These are phyloP conservation scores for Cyberlindnera galapagoensis DNA, from an alignment of 805 yeast genomes.

Conservation along the genomic window DNA sequence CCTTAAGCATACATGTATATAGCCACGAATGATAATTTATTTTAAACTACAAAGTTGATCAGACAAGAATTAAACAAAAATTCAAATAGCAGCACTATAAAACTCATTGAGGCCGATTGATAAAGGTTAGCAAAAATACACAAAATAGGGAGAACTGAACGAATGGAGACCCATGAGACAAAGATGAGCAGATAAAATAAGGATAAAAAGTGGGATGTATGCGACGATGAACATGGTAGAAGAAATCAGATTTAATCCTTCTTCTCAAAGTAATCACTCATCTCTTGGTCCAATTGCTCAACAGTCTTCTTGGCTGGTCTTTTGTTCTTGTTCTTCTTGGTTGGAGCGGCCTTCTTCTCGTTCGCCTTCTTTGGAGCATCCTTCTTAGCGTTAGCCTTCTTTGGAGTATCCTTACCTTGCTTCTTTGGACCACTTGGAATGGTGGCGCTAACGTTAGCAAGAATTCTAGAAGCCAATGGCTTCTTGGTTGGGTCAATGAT, in stretches of 20 bases:
- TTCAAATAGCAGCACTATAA: constrained; percentile 1
- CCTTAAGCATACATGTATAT: neutral
- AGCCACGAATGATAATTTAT: neutral
- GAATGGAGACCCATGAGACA: too few relatives aligned
- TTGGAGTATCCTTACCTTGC: constrained; percentile 16
- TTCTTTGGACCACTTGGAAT: constrained; percentile 3
- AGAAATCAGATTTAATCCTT: constrained; percentile 32
- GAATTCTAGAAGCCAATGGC: constrained; percentile 70
- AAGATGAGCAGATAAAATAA: neutral
- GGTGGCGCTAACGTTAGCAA: constrained; percentile 35
- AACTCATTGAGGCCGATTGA: too few relatives aligned
- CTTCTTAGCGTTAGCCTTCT: constrained; percentile 11
- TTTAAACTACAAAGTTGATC: neutral
- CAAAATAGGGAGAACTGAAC: constrained; percentile 1
- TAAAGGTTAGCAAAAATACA: too few relatives aligned
- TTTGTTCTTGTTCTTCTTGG: constrained; percentile 26
- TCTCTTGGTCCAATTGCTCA: constrained; percentile 95
- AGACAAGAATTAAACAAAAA: neutral
- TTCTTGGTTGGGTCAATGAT: constrained; percentile 77
- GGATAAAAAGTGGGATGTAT: neutral
- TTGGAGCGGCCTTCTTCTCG: constrained; percentile 7
- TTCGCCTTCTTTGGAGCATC: constrained; percentile 12
- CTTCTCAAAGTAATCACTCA: constrained; percentile 86
- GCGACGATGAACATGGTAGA: too few relatives aligned
- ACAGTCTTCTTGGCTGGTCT: constrained; percentile 63